A percentile compares a stretch with the other conserved stretches of the same genome.
phyloP scores from a whole-genome alignment of 164 flowering plant species.

The Malania oleifera region DNA sequence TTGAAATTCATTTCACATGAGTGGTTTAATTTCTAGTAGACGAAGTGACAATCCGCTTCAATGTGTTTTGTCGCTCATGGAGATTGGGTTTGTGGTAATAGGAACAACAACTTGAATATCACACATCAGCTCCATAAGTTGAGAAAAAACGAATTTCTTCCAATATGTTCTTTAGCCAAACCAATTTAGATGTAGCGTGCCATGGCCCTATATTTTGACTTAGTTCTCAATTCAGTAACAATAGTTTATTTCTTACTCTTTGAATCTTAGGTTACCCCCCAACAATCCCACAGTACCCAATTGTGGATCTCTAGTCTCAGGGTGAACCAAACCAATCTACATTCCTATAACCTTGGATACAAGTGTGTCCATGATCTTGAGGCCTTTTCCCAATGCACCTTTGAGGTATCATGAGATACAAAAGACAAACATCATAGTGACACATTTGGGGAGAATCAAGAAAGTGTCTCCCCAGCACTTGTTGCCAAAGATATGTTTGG shows the following conservation, averaged over 20 bases:
- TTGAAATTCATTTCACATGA: too few species aligned
- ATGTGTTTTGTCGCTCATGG: background rate
- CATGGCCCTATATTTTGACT: background rate
- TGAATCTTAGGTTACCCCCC: background rate
- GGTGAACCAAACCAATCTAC: background rate
- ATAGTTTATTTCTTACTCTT: background rate
- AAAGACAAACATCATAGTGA: too few species aligned
- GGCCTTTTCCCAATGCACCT: too few species aligned
- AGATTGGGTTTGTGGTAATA: background rate
- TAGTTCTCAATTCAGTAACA: background rate
- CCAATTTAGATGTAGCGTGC: background rate
- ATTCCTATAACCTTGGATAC: too few species aligned
- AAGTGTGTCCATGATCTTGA: too few species aligned
- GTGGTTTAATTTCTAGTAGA: background rate
- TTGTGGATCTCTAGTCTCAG: background rate
- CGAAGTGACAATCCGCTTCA: background rate
- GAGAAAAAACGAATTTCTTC: background rate
- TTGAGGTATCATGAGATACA: too few species aligned
- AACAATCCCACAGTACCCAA: background rate
- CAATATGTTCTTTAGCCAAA: background rate
- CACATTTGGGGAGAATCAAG: too few species aligned
- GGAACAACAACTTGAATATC: background rate
- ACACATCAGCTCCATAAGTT: background rate
- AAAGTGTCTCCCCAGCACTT: too few species aligned
- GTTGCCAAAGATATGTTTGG: too few species aligned